A percentile compares a stretch with the other conserved stretches of the same genome.
These are phyloP conservation scores for Kalmanozyma brasiliensis DNA, from an alignment of 1,284 basidiomycete species.

Conservation along the genomic window DNA sequence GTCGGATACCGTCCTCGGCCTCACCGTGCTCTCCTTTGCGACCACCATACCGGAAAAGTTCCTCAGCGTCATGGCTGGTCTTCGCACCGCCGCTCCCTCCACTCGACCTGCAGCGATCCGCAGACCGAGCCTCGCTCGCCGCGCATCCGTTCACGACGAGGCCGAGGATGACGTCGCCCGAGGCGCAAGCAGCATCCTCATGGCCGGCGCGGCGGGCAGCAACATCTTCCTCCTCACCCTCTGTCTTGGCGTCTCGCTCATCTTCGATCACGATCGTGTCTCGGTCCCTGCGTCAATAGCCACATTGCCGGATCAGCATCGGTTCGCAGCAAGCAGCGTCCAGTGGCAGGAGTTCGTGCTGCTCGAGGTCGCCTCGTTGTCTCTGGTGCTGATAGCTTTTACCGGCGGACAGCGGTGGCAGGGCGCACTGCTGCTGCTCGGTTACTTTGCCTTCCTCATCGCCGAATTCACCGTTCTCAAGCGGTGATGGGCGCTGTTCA, in stretches of 20 bases:
- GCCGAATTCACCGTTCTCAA: slow-evolving; percentile 44
- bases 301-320: slow-evolving; percentile 3
- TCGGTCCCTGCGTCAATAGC: not conserved
- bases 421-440: slow-evolving; percentile 40
- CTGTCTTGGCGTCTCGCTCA: slow-evolving; percentile 63
- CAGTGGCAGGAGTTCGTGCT: slow-evolving; percentile 39
- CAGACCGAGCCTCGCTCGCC: slow-evolving; percentile 25
- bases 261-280: slow-evolving; percentile 25
- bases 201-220: slow-evolving; percentile 66
- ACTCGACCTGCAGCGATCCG: slow-evolving; percentile 11
- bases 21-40: slow-evolving; percentile 63
- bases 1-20: slow-evolving; percentile 59
- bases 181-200: slow-evolving; percentile 60
- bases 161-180: slow-evolving; percentile 39
- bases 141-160: slow-evolving; percentile 24
- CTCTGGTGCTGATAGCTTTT: slow-evolving; percentile 46
- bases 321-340: slow-evolving; percentile 26
- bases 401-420: slow-evolving; percentile 46
- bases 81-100: slow-evolving; percentile 12
- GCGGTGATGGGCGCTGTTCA: too few relatives aligned
- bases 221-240: slow-evolving; percentile 67
- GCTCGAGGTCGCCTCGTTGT: slow-evolving; percentile 34
- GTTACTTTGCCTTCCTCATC: slow-evolving; percentile 48
- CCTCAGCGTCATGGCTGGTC: slow-evolving; percentile 59
- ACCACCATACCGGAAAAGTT: slow-evolving; percentile 68